Conservation (phyloP, 345 rosid species). For the Linum tenue region DNA sequence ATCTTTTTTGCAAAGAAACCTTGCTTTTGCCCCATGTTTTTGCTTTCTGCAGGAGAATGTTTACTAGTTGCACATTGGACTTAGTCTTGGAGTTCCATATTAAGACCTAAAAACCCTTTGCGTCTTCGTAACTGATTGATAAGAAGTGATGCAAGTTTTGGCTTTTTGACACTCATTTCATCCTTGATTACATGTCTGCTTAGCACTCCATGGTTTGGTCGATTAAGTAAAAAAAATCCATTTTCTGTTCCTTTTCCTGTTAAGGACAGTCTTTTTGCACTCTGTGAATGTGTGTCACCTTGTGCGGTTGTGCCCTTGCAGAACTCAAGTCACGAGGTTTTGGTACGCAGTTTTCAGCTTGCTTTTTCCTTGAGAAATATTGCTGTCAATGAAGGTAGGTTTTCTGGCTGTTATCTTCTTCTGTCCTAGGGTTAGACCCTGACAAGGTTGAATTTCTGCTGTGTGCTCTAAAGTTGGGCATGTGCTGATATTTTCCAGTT, state of each 20-base stretch:
- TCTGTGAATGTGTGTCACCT: not conserved
- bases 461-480: not conserved
- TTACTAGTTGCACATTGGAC: not conserved
- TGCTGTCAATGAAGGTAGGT: slow-evolving; percentile 72
- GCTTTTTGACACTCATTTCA: not conserved
- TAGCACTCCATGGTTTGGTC: not conserved
- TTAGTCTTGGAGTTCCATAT: not conserved
- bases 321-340: slow-evolving; percentile 74
- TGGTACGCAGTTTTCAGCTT: slow-evolving; percentile 81
- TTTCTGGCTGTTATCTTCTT: slow-evolving; percentile 6
- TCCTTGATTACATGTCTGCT: not conserved
- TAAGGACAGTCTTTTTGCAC: slow-evolving; percentile 6
- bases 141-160: not conserved
- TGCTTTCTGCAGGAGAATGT: not conserved
- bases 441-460: not conserved
- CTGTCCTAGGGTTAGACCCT: not conserved
- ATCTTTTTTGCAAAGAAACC: not conserved
- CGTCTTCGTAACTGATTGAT: not conserved
- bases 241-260: not conserved
- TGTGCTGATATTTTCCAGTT: not conserved
- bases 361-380: slow-evolving; percentile 79
- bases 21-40: not conserved
- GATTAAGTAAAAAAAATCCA: not conserved
- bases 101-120: not conserved
- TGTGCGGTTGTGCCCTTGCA: slow-evolving; percentile 28